Evolutionary conservation across 257 asterid species (phyloP).

Genomic region (Prunella vulgaris): DNA sequence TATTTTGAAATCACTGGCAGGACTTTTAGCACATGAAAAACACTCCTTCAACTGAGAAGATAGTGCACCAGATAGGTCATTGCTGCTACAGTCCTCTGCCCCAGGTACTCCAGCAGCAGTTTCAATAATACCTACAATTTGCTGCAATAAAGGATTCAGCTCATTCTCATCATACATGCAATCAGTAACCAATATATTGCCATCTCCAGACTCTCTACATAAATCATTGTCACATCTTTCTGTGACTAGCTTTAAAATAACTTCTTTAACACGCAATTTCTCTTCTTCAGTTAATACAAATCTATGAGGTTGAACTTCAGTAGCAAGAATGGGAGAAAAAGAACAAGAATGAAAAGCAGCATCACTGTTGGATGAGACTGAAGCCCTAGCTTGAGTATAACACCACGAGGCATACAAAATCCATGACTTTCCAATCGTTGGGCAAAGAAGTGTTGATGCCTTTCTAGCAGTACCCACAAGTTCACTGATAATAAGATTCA

Average conservation of each 20-base stretch:
- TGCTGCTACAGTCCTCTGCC: constrained; percentile 54
- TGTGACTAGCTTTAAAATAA: constrained; percentile 42
- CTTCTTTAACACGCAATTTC: constrained; percentile 47
- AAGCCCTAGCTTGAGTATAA: constrained; percentile 66
- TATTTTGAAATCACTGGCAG: constrained; percentile 43
- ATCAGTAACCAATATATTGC: constrained; percentile 29
- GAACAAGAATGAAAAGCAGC: constrained; percentile 49
- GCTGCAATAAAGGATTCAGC: constrained; percentile 40
- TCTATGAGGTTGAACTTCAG: constrained; percentile 63
- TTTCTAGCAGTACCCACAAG: constrained; percentile 71
- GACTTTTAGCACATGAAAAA: constrained; percentile 38
- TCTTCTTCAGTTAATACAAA: constrained; percentile 68
- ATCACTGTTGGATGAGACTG: constrained; percentile 40
- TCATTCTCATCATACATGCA: constrained; percentile 31
- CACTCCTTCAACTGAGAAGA: constrained; percentile 66
- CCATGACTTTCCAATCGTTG: constrained; percentile 94
- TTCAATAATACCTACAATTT: constrained; percentile 61
- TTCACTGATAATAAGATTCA: constrained; percentile 49
- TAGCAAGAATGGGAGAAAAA: constrained; percentile 57
- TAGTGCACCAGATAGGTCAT: constrained; percentile 47
- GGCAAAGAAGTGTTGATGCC: constrained; percentile 81
- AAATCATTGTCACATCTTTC: constrained; percentile 37
- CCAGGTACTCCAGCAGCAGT: constrained; percentile 75
- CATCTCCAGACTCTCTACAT: constrained; percentile 37
- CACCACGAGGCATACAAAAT: constrained; percentile 95